Percentiles rank a stretch among this genome's conserved stretches.
phyloP scores from a whole-genome alignment of 2,329 filamentous ascomycete genomes.

The Aspergillus transmontanensis region DNA sequence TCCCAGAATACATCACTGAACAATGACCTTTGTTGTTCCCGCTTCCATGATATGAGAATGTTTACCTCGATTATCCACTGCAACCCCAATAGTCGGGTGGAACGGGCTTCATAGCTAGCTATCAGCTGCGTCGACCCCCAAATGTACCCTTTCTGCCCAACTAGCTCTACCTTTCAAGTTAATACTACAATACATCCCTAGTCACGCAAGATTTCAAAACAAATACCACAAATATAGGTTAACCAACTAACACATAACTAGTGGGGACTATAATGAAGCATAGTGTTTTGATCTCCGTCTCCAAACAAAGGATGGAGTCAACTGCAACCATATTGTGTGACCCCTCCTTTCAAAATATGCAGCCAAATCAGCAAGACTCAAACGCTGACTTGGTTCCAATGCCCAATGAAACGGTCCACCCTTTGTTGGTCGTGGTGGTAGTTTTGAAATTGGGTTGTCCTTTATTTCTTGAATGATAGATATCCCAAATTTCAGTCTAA shows the following conservation, averaged over 20 bases:
- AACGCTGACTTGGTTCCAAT: neutral
- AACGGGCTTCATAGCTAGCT: neutral
- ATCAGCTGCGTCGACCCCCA: neutral
- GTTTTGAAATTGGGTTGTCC: neutral
- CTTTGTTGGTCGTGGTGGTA: neutral
- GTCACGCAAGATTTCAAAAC: neutral
- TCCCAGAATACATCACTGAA: neutral
- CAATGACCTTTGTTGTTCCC: conserved; percentile 2
- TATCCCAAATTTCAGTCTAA: neutral
- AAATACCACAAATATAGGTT: neutral
- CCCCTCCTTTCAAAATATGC: neutral
- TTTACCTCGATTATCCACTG: neutral
- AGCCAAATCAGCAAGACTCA: neutral
- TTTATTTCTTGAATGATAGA: neutral
- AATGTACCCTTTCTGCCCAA: neutral
- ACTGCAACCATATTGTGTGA: neutral
- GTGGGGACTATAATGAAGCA: neutral
- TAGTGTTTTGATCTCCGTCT: neutral
- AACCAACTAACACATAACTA: neutral
- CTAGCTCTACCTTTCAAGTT: neutral
- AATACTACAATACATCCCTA: neutral
- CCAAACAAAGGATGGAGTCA: neutral
- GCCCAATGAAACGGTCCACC: neutral
- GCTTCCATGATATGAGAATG: neutral
- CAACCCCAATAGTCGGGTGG: neutral